phyloP scores from a whole-genome alignment of 139 green algal genomes.

The Gonium pectorale region DNA sequence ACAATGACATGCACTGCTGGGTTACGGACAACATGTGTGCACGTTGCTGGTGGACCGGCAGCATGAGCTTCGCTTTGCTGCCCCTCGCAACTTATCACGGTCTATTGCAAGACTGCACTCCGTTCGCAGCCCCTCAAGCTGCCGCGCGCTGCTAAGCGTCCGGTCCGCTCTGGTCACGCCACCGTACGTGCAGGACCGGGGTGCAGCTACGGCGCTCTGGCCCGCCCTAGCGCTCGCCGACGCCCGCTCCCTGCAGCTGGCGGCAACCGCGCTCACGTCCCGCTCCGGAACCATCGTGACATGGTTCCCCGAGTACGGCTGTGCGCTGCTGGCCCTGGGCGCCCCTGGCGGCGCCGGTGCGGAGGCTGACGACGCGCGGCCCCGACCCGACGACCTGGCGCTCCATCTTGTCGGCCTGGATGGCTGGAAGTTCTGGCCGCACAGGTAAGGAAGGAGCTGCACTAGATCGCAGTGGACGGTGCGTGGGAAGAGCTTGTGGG shows the following conservation, averaged over 20 bases:
- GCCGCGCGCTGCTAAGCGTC: too few relatives aligned
- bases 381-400: background rate
- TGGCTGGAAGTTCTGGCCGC: slow-evolving; percentile 18
- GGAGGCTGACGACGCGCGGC: background rate
- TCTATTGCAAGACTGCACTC: background rate
- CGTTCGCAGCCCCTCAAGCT: too few relatives aligned
- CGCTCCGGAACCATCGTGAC: too few relatives aligned
- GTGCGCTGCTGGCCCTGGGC: slow-evolving; percentile 18
- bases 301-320: slow-evolving; percentile 31
- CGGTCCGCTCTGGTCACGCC: too few relatives aligned
- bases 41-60: background rate
- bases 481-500: background rate
- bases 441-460: background rate
- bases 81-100: too few relatives aligned
- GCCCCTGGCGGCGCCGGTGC: background rate
- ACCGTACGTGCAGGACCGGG: background rate
- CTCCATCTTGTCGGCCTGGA: slow-evolving; percentile 43
- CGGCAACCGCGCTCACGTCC: background rate
- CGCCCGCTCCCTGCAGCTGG: background rate
- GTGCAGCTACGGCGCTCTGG: background rate
- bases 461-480: background rate
- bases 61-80: background rate
- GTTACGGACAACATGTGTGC: too few relatives aligned
- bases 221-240: background rate
- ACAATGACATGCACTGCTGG: too few relatives aligned